These are phyloP conservation scores for Aspergillus pseudoviridinutans DNA, from an alignment of 2,329 filamentous ascomycete genomes.

Conservation along the genomic window DNA sequence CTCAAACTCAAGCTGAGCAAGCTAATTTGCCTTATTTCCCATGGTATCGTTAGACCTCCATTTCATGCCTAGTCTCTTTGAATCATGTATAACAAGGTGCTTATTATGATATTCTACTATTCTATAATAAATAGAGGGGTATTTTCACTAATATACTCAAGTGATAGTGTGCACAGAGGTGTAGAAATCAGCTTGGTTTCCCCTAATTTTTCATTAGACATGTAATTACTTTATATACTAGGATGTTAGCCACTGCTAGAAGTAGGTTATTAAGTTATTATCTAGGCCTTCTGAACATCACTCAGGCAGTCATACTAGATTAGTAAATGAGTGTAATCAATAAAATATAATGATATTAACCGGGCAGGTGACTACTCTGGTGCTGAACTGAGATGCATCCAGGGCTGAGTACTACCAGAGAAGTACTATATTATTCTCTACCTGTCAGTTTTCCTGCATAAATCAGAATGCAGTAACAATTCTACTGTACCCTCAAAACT, in stretches of 20 bases:
- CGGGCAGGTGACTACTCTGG: too few relatives aligned
- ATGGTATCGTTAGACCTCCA: background rate
- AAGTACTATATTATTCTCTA: too few relatives aligned
- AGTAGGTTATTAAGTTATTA: background rate
- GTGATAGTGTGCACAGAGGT: background rate
- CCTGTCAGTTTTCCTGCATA: too few relatives aligned
- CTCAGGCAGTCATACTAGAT: too few relatives aligned
- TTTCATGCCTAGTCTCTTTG: background rate
- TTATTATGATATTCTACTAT: background rate
- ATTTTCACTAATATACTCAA: background rate
- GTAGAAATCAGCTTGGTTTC: background rate
- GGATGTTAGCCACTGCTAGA: background rate
- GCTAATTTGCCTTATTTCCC: background rate
- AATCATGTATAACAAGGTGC: background rate
- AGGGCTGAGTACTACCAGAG: too few relatives aligned
- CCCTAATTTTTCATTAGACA: background rate
- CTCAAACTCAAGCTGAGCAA: background rate
- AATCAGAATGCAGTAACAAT: too few relatives aligned
- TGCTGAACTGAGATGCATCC: too few relatives aligned
- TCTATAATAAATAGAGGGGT: background rate
- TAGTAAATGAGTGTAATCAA: too few relatives aligned
- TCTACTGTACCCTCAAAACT: background rate
- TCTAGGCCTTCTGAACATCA: too few relatives aligned
- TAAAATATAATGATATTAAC: too few relatives aligned
- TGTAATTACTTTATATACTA: background rate